These are phyloP conservation scores for Talaromyces sp. DNA, from an alignment of 2,329 filamentous ascomycete genomes.

Conservation along the genomic window DNA sequence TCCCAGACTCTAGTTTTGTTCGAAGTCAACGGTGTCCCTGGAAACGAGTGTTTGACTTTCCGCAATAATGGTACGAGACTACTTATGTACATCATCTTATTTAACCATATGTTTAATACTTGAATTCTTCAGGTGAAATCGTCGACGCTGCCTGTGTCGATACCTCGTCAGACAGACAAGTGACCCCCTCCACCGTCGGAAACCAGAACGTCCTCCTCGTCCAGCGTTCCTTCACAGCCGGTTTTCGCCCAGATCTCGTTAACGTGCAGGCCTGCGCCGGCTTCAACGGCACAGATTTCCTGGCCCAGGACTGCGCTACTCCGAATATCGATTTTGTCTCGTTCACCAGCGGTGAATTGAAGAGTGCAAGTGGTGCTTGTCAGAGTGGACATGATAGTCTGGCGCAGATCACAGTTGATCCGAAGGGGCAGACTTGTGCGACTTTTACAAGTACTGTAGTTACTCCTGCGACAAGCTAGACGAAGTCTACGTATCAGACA, in stretches of 20 bases:
- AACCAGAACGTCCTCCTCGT: background rate
- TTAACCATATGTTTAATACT: background rate
- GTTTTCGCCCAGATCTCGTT: background rate
- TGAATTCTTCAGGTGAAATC: background rate
- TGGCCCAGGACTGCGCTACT: background rate
- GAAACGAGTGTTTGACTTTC: background rate
- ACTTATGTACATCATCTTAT: background rate
- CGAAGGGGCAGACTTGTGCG: background rate
- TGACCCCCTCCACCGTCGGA: background rate
- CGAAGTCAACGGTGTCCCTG: background rate
- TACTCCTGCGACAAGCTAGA: background rate
- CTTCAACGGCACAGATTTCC: background rate
- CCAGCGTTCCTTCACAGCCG: background rate
- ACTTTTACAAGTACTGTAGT: background rate
- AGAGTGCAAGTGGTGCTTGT: background rate
- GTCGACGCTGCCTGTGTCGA: background rate
- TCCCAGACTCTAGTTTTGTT: background rate
- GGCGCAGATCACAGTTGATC: background rate
- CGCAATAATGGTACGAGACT: background rate
- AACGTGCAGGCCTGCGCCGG: background rate
- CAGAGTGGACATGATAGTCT: background rate
- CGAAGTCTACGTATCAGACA: background rate
- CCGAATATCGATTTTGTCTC: background rate
- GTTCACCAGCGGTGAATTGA: background rate
- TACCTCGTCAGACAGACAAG: background rate